Percentiles rank a stretch among this genome's conserved stretches.
These are phyloP conservation scores for Inga laurina DNA, from an alignment of 306 rosid genomes.

Conservation along the genomic window DNA sequence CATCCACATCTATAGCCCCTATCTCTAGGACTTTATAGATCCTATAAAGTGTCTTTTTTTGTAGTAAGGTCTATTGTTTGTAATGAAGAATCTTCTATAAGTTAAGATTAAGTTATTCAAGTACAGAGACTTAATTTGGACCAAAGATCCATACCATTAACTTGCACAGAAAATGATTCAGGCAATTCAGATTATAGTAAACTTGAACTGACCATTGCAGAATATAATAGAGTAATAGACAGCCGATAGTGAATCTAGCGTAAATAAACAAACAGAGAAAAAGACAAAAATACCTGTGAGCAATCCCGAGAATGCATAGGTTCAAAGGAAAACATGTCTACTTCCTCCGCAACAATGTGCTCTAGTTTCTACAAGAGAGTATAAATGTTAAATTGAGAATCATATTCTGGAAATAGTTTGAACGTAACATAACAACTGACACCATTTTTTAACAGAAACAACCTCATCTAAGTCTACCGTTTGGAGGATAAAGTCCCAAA, in stretches of 20 bases:
- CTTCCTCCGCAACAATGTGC: conserved; percentile 64
- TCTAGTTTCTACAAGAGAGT: conserved; percentile 63
- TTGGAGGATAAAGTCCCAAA: neutral
- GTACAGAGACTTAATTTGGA: neutral
- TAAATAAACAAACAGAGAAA: neutral
- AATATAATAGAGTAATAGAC: neutral
- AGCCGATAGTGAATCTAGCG: neutral
- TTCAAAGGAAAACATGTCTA: conserved; percentile 77
- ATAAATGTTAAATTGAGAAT: conserved; percentile 13
- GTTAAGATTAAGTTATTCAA: neutral
- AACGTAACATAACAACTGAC: neutral
- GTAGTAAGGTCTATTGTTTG: neutral
- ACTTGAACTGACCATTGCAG: neutral
- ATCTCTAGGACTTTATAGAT: neutral
- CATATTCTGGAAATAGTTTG: conserved; percentile 10
- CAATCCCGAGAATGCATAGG: conserved; percentile 93
- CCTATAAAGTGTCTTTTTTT: neutral
- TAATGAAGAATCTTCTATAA: neutral
- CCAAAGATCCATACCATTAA: neutral
- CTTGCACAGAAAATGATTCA: neutral
- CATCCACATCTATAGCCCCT: neutral
- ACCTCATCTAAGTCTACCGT: neutral
- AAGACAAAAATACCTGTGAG: conserved; percentile 60
- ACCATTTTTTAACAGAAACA: neutral
- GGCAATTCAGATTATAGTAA: neutral